Evolutionary conservation across 805 yeast genomes (phyloP), one percentile per base, ranked within the genome.

Genomic region (Metschnikowia lachancei): DNA sequence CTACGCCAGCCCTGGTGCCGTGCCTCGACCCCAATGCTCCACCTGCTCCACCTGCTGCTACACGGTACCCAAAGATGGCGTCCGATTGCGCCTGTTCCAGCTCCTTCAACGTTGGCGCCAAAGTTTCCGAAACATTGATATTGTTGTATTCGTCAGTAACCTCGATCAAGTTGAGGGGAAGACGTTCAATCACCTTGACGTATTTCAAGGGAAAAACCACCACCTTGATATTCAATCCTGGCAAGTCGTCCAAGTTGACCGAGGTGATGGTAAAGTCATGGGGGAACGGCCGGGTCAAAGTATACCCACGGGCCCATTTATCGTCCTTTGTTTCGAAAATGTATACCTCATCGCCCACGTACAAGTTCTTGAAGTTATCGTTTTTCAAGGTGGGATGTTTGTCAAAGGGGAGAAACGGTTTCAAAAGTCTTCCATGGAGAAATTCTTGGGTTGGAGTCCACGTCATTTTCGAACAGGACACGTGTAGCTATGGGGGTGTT

Each of bases 281-380:
- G 1, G 92, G 92, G 44, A 81, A 67, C 6, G 95, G 91, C 48
- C 81, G 76, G 32, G 83, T 69, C 30, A 85, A 67, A 3, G 80
- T 73, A 62, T 89, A 88, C 11, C 90, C 96, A 55, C 96, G 74
- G 19, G 82, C 88, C 96, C 96, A 89, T 51, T 76, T 76, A 17
- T 73, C 72, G 34, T 67, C 63, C 63, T 77, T 71, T 39, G 76
- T 68, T 60, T 88, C 96, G 59, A 87, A 85, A 16, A 87, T 69
- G 61, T 77, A 86, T 28, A 85, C 81, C 52, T 83, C 87, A 63
- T 87, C 95, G 30, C 95, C 96, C 17, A 83, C 83, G 58, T 80
- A 83, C 38, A 84, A 63, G 60, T 84, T 79, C 49, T 69, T 70
- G 63, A 73, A 76, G 50, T 70, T 60, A 2, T 60, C 65, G 47